Conservation (phyloP, 177 flowering plant species). For the Vitis hybrid region DNA sequence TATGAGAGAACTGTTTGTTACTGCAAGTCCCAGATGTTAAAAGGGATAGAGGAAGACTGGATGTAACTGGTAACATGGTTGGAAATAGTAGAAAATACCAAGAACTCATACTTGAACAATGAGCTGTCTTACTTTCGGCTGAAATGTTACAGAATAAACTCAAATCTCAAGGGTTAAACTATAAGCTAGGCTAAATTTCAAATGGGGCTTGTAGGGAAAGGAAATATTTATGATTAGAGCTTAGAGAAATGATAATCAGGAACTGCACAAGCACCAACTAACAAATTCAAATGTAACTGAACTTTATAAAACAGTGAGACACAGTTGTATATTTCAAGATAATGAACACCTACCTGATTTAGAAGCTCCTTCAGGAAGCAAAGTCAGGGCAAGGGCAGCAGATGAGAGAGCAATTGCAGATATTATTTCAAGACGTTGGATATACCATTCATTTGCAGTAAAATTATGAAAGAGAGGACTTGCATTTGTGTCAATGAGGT, state of each 20-base stretch:
- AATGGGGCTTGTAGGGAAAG: background rate
- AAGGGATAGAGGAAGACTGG: background rate
- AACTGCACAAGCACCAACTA: background rate
- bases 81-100: no score
- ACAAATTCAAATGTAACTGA: background rate
- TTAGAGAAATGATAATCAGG: background rate
- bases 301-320: background rate
- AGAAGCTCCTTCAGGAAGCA: slow-evolving; percentile 43
- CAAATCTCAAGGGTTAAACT: no score
- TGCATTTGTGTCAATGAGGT: slow-evolving; percentile 50
- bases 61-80: background rate
- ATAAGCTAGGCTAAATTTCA: no score
- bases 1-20: background rate
- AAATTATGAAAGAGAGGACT: slow-evolving; percentile 53
- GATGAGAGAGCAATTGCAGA: slow-evolving; percentile 44
- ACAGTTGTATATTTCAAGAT: background rate
- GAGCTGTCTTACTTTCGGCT: no score
- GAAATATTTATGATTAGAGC: background rate
- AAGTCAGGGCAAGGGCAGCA: slow-evolving; percentile 48
- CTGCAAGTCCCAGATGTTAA: background rate
- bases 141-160: no score
- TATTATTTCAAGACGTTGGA: slow-evolving; percentile 50
- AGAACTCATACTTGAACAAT: no score
- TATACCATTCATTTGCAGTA: slow-evolving; percentile 68
- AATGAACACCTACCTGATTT: slow-evolving; percentile 35